Base-by-base conservation (phyloP, 495 filamentous ascomycete genomes). In the Aspergillus egyptiacus region DNA sequence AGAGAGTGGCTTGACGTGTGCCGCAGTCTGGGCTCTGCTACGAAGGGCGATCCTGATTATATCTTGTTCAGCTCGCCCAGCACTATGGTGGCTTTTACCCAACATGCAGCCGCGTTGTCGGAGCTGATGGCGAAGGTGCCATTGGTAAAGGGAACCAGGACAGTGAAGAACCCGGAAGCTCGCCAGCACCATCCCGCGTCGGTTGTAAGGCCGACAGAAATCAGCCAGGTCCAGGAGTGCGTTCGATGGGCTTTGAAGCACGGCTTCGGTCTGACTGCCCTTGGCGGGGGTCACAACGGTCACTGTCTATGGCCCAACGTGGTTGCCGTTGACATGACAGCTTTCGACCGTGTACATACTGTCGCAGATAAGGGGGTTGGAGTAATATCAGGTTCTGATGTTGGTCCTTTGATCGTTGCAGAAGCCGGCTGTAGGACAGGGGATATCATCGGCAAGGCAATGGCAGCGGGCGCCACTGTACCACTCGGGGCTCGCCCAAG, bases 221-320 rank as follows among this genome's bases (percentile, higher is more conserved):
- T 81, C 35, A 37, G 11, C 57, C 73, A 82, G 7, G 55, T 85
- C 46, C 78, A 81, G 58, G 35, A 69, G 14, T 82, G 78, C 53
- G 74, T 83, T 56, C 59, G 50, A 61, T 85, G 80, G 81, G 79
- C 79, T 62, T 51, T 79, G 20, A 65, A 74, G 58, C 69, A 80
- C 44, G 50, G 51, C 13, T 44, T 70, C 24, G 60, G 71, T 42
- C 61, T 85, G 49, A 77, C 73, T 9, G 65, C 83, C 39, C 18
- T 83, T 40, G 77, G 78, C 23, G 81, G 80, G 20, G 69, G 80
- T 48, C 80, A 85, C 57, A 78, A 79, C 55, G 78, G 72, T 43
- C 76, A 83, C 51, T 81, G 80, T 62, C 53, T 80, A 42, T 64
- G 64, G 71, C 63, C 76, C 36, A 67, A 71, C 50, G 72, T 81